Conservation (phyloP, 2,329 filamentous ascomycete species). For the Leptographium flavum region DNA sequence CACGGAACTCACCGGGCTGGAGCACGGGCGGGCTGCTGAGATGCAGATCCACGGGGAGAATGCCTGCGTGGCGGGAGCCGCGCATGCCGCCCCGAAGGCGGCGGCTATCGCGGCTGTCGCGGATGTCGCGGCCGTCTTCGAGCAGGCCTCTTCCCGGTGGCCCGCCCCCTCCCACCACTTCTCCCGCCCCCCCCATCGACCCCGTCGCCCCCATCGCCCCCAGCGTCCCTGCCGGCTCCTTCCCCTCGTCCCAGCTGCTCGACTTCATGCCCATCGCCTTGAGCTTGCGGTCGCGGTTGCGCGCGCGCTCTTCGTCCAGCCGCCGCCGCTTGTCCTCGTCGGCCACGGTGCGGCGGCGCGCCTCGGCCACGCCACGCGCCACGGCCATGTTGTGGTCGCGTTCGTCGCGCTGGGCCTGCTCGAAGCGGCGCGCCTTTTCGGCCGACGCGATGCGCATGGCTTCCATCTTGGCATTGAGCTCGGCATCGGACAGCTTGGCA, state of each 20-base stretch:
- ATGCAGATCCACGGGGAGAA: constrained; percentile 1
- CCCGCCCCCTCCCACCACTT: too few relatives aligned
- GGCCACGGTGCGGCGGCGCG: constrained; percentile 32
- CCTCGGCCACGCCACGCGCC: constrained; percentile 41
- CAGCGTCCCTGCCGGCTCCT: constrained; percentile 26
- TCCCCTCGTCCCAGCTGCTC: constrained; percentile 45
- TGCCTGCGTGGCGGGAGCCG: constrained; percentile 7
- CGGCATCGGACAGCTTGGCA: constrained; percentile 43
- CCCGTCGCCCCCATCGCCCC: constrained; percentile 23
- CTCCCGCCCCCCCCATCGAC: constrained; percentile 4
- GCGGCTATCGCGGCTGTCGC: too few relatives aligned
- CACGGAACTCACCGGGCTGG: constrained; percentile 18
- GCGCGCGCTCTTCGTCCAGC: constrained; percentile 44
- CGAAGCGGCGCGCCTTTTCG: constrained; percentile 44
- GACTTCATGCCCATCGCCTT: constrained; percentile 41
- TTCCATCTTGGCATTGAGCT: constrained; percentile 46
- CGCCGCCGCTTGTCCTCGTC: constrained; percentile 36
- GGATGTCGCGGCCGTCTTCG: too few relatives aligned
- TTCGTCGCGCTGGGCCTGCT: constrained; percentile 42
- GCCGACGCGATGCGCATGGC: constrained; percentile 43
- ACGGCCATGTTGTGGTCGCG: constrained; percentile 39
- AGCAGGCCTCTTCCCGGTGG: too few relatives aligned
- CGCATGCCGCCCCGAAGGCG: constrained; percentile 8
- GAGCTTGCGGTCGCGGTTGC: constrained; percentile 46
- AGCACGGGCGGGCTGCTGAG: constrained; percentile 11